Evolutionary conservation across 306 rosid species (phyloP).

Genomic region (Citrullus amarus): DNA sequence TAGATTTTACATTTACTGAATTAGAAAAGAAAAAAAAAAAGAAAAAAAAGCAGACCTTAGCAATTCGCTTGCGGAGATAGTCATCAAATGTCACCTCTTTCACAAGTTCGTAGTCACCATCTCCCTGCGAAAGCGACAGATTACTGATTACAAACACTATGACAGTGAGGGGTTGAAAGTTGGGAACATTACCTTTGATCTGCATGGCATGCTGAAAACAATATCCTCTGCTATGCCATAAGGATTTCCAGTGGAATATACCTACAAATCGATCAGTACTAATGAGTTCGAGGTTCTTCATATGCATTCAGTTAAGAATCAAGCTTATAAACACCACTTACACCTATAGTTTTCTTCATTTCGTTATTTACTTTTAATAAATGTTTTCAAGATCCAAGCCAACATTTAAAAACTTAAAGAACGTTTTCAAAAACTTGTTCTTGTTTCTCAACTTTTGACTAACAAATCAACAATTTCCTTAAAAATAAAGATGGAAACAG

Average conservation of each 20-base stretch:
- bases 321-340: background rate
- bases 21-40: background rate
- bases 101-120: constrained; percentile 87
- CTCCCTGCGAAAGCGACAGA: constrained; percentile 38
- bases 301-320: background rate
- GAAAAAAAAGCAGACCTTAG: constrained; percentile 29
- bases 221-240: constrained; percentile 86
- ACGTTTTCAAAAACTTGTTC: too few species aligned
- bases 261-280: constrained; percentile 30
- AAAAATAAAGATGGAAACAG: too few species aligned
- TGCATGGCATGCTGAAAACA: constrained; percentile 95
- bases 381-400: too few species aligned
- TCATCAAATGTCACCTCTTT: constrained; percentile 66
- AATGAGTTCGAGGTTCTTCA: background rate
- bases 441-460: too few species aligned
- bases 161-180: background rate
- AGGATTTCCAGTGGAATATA: constrained; percentile 77
- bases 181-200: constrained; percentile 59
- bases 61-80: constrained; percentile 58
- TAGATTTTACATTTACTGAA: background rate
- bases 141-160: background rate
- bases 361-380: too few species aligned
- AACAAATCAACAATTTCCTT: too few species aligned
- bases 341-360: too few species aligned
- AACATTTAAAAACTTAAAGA: too few species aligned